These are phyloP conservation scores for Aristolochia fimbriata DNA, from an alignment of 164 flowering plant genomes.

Conservation along the genomic window DNA sequence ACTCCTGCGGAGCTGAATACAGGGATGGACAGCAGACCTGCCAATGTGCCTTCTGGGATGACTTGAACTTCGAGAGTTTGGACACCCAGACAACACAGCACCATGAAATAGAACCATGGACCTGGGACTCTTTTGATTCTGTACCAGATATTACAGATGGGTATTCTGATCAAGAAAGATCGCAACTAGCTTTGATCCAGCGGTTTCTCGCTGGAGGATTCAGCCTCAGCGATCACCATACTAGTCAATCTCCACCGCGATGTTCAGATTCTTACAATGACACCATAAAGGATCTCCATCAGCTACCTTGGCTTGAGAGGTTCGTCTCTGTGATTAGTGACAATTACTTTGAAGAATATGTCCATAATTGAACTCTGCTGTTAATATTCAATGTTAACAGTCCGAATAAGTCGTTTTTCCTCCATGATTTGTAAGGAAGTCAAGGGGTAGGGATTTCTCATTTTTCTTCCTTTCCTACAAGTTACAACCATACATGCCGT, in stretches of 20 bases:
- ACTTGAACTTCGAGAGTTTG: conserved; percentile 29
- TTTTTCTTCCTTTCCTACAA: no score
- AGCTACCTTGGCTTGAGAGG: conserved; percentile 97
- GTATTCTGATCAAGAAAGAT: conserved; percentile 80
- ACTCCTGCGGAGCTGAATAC: conserved; percentile 80
- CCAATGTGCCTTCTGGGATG: conserved; percentile 77
- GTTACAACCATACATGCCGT: no score
- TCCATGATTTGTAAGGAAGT: no score
- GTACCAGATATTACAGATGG: conserved; percentile 55
- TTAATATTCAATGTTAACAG: no score
- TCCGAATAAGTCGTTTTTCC: no score
- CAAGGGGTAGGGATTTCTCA: no score
- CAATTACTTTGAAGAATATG: conserved; percentile 72
- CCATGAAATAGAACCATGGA: conserved; percentile 57
- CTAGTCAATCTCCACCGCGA: conserved; percentile 66
- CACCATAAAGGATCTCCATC: conserved; percentile 85
- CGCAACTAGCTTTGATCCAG: conserved; percentile 81
- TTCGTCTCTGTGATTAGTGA: conserved; percentile 93
- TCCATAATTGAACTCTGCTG: conserved; percentile 12
- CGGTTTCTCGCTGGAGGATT: conserved; percentile 86
- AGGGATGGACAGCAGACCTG: conserved; percentile 59
- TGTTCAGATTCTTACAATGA: conserved; percentile 79
- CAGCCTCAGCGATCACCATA: conserved; percentile 57
- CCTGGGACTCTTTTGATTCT: conserved; percentile 76
- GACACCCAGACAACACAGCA: conserved; percentile 24